Conservation (phyloP, 306 rosid species). For the Castanopsis chinensis region DNA sequence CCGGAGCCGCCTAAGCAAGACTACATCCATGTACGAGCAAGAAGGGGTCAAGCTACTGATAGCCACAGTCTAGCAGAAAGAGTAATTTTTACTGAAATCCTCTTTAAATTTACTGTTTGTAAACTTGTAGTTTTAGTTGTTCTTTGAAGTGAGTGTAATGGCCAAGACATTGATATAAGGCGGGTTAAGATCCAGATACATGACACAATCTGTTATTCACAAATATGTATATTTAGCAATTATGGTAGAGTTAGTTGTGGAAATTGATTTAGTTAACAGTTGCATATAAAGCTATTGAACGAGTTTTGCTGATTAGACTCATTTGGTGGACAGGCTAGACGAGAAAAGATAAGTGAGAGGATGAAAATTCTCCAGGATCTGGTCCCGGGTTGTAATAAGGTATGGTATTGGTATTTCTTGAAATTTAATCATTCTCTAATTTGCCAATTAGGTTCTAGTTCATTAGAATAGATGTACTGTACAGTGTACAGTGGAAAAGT, state of each 20-base stretch:
- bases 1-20: slow-evolving; percentile 79
- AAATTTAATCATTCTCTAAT: slow-evolving; percentile 12
- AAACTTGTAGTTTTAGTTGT: neutral
- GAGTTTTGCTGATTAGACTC: slow-evolving; percentile 26
- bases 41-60: slow-evolving; percentile 97
- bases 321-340: slow-evolving; percentile 72
- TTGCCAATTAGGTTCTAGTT: neutral
- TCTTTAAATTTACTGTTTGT: neutral
- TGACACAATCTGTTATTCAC: neutral
- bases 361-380: slow-evolving; percentile 92
- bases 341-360: slow-evolving; percentile 95
- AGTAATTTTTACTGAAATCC: slow-evolving; percentile 41
- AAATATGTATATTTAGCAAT: neutral
- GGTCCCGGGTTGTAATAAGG: slow-evolving; percentile 98
- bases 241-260: neutral
- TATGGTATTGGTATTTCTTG: slow-evolving; percentile 28
- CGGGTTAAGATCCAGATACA: neutral
- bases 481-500: neutral
- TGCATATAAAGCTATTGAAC: slow-evolving; percentile 20
- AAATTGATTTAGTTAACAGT: neutral
- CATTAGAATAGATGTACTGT: neutral
- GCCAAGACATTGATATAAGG: neutral
- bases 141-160: neutral
- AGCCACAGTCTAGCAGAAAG: slow-evolving; percentile 96
- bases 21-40: slow-evolving; percentile 86